Evolutionary conservation across 768 basidiomycete species (phyloP), one percentile per base, ranked within the genome.

Genomic region (Favolaschia claudopus): DNA sequence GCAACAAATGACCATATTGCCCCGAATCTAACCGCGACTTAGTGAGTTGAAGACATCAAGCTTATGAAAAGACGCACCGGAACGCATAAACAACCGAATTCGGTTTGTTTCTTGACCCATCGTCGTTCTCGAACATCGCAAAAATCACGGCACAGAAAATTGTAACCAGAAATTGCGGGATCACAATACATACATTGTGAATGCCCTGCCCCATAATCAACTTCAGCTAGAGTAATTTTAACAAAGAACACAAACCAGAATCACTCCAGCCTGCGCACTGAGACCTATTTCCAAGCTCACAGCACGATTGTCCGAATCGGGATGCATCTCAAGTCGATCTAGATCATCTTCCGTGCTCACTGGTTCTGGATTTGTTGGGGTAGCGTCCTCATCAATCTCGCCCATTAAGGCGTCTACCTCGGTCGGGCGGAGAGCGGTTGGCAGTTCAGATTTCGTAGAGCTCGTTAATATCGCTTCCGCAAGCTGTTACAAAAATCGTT

Each of bases 131-230:
- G 60, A 95, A 80, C 7, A 97, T 73, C 14, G 91, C 92, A 69
- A 99, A 98, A 33, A 97, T 82, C 62, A 96, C 76, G 9, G 94
- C 86, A 1, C 93, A 89, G 5, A 98, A 71, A 28, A 88, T 93
- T 0, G 93, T 96, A 27, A 96, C 89, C 25, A 99, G 81, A 73
- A 98, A 96, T 67, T 99, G 96, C 0, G 96, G 96, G 3, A 97
- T 77, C 54, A 97, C 96, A 59, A 99, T 79, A 72, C 92, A 96
- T 49, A 97, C 83, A 68, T 97, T 98, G 74, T 97, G 95, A 49
- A 98, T 96, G 28, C 96, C 95, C 93, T 95, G 55, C 33, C 40
- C 31, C 40, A 32, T 29, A 17, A 49, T 45, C 24, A 24, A 46
- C 15, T 24, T 22, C 49, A 7, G 43, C 9, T 22, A 32, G 25